Evolutionary conservation across 2,329 filamentous ascomycete genomes (phyloP), one percentile per base, ranked within the genome.

Genomic region (Clarireedia homoeocarpa): DNA sequence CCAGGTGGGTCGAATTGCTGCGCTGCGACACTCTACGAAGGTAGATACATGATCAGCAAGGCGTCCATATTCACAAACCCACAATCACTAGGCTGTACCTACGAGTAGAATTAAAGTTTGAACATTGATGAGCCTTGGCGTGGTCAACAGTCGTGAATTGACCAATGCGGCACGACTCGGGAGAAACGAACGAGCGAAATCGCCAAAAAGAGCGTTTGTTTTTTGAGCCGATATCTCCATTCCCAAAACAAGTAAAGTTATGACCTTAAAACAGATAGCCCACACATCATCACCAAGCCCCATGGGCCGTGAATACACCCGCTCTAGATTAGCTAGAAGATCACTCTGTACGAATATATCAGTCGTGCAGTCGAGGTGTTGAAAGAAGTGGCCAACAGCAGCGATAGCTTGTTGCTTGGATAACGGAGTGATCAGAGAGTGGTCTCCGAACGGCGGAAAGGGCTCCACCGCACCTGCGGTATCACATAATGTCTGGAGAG

Each of bases 81-180:
- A 40, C 9, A 40, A 17, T 40, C 10, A 6, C 39, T 6, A 51
- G 27, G 6, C 38, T 23, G 36, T 51, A 55, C 47, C 10, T 51
- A 55, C 53, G 17, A 51, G 47, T 20, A 55, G 53, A n/a, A 55
- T 55, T 14, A 55, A 10, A 34, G 53, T 55, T 24, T 55, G 53
- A 7, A 55, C 46, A 26, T 55, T 55, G 47, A 55, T 55, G 10
- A 55, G 53, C 44, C 47, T 55, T 1, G 53, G 53, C 15, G 47
- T 55, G 17, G 53, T 55, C 5, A 55, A 24, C 20, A 55, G 48
- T 15, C 53, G 53, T n/a, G 53, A 55, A 14, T 51, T 55, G 24
- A 55, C 53, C 36, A 55, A 36, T n/a, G 53, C 53, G 38, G 53
- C 53, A 27, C 53, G 53, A 36, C 47, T 55, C 24, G 53, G 53